Evolutionary conservation across 306 rosid species (phyloP).

Genomic region (Senna tora): DNA sequence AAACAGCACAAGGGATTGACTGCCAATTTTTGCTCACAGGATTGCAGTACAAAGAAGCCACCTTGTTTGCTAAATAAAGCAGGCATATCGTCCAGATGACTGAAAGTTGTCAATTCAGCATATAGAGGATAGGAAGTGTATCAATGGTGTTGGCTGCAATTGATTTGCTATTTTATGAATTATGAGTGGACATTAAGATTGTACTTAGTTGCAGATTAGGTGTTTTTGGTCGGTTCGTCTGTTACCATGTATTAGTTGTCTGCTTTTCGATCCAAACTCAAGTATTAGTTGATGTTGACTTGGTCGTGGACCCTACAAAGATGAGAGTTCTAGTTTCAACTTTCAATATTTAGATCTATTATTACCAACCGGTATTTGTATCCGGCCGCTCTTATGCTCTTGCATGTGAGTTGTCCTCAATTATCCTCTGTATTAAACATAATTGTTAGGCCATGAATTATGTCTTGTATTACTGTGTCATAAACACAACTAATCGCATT

Average conservation of each 20-base stretch:
- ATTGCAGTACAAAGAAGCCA: background rate
- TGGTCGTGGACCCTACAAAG: background rate
- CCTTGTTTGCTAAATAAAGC: constrained; percentile 18
- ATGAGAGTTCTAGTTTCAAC: background rate
- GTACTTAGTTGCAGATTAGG: background rate
- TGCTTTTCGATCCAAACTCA: background rate
- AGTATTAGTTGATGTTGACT: background rate
- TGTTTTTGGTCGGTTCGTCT: background rate
- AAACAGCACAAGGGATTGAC: constrained; percentile 64
- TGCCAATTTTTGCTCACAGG: background rate
- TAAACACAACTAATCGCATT: no score
- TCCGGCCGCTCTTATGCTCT: background rate
- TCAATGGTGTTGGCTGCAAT: background rate
- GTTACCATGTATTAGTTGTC: no score
- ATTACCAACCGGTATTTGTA: background rate
- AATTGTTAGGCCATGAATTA: background rate
- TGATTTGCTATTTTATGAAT: background rate
- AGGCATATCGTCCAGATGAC: background rate
- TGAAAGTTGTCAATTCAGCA: background rate
- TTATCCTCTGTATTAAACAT: background rate
- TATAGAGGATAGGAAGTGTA: background rate
- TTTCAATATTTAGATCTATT: background rate
- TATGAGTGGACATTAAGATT: no score
- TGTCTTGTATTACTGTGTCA: no score
- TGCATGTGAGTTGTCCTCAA: background rate